phyloP scores from a whole-genome alignment of 2,329 filamentous ascomycete genomes.

The Colletotrichum horii region DNA sequence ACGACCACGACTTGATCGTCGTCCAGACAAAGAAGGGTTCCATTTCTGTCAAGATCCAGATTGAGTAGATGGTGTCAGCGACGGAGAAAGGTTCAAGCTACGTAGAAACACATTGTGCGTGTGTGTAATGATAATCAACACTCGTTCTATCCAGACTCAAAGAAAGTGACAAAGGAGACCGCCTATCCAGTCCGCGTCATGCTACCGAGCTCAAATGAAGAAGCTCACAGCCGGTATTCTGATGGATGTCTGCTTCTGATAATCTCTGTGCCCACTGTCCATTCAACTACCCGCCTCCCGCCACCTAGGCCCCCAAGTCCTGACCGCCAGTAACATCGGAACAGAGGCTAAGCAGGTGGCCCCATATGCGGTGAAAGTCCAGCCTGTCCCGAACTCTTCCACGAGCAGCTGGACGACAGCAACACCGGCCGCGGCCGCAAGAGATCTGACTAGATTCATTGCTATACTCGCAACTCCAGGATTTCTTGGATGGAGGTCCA shows the following conservation, averaged over 20 bases:
- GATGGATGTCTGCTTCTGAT: neutral
- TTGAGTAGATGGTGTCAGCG: neutral
- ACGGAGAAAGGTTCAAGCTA: neutral
- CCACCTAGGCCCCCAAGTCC: neutral
- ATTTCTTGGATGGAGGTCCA: neutral
- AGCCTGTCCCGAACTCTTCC: neutral
- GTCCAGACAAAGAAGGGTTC: constrained; percentile 23
- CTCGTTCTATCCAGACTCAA: neutral
- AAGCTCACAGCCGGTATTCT: neutral
- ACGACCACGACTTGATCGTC: constrained; percentile 31
- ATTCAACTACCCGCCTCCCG: neutral
- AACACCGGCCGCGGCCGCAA: neutral
- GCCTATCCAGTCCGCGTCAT: neutral
- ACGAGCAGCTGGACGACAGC: neutral
- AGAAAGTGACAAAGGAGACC: neutral
- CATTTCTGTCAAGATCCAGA: constrained; percentile 13
- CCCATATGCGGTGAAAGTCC: neutral
- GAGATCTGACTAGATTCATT: neutral
- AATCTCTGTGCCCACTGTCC: neutral
- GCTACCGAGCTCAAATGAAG: neutral
- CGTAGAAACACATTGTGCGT: neutral
- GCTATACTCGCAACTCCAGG: neutral
- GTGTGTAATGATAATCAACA: neutral
- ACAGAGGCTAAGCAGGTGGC: neutral
- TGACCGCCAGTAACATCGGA: neutral